Evolutionary conservation across 495 filamentous ascomycete genomes (phyloP).

Genomic region (Neurospora sp.): DNA sequence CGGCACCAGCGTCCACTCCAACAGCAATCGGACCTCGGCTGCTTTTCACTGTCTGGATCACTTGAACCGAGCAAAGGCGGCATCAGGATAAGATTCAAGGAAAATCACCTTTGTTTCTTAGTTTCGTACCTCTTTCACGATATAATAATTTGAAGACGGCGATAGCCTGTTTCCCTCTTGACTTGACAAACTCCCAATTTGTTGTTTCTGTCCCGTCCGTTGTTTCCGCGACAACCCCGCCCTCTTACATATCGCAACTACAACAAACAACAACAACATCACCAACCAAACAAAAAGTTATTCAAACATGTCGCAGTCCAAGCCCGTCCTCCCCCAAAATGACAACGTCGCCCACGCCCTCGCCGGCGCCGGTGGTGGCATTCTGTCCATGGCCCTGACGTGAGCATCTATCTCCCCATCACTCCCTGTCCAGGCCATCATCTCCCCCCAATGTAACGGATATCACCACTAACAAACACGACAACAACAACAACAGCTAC

Average conservation of each 20-base stretch:
- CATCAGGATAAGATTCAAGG: background rate
- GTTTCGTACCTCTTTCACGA: background rate
- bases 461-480: background rate
- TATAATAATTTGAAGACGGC: background rate
- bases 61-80: background rate
- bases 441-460: too few relatives aligned
- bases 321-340: slow-evolving; percentile 52
- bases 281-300: background rate
- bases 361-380: slow-evolving; percentile 79
- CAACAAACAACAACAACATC: background rate
- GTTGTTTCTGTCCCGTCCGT: background rate
- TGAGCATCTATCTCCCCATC: slow-evolving; percentile 28
- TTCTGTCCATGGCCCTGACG: slow-evolving; percentile 93
- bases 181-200: background rate
- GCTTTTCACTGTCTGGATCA: background rate
- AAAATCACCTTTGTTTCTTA: background rate
- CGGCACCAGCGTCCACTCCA: background rate
- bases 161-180: background rate
- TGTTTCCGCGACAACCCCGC: background rate
- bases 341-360: slow-evolving; percentile 89
- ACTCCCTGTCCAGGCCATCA: too few relatives aligned
- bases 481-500: slow-evolving; percentile 43
- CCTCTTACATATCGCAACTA: background rate
- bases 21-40: background rate
- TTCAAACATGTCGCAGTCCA: slow-evolving; percentile 28